phyloP scores from a whole-genome alignment of 129 eudicot species.

The Solidago caesia region DNA sequence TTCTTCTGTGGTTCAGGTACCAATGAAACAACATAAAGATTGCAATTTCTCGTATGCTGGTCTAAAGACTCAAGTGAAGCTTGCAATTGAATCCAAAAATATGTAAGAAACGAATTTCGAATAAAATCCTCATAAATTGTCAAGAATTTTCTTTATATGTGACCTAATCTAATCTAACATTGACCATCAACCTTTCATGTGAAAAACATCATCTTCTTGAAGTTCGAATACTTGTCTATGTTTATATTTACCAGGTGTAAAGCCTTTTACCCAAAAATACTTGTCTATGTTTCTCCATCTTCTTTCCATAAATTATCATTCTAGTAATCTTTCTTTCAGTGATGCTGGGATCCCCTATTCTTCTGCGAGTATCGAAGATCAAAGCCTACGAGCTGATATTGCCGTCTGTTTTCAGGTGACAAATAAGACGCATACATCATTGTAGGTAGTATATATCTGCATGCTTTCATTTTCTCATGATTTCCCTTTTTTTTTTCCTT shows the following conservation, averaged over 20 bases:
- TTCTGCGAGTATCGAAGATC: constrained; percentile 70
- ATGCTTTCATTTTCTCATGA: neutral
- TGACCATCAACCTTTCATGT: neutral
- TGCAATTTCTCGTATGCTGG: constrained; percentile 98
- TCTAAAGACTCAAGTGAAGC: constrained; percentile 95
- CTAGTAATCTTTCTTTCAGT: constrained; percentile 39
- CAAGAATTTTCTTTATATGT: neutral
- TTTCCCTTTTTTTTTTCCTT: neutral
- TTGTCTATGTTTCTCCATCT: constrained; percentile 9
- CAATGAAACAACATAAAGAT: constrained; percentile 96
- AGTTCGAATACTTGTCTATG: constrained; percentile 1
- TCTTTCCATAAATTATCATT: constrained; percentile 5
- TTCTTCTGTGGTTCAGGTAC: constrained; percentile 50
- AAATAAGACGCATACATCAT: constrained; percentile 8
- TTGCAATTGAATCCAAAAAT: constrained; percentile 80
- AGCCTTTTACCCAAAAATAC: neutral
- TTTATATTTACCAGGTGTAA: neutral
- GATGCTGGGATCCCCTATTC: constrained; percentile 64
- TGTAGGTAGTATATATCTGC: neutral
- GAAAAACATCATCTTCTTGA: neutral
- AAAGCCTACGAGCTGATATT: constrained; percentile 71
- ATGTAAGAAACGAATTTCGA: constrained; percentile 46
- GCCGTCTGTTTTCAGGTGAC: constrained; percentile 97
- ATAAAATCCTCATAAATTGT: neutral
- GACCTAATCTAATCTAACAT: neutral